phyloP scores from a whole-genome alignment of 345 rosid genomes.

The Citrus maxima region DNA sequence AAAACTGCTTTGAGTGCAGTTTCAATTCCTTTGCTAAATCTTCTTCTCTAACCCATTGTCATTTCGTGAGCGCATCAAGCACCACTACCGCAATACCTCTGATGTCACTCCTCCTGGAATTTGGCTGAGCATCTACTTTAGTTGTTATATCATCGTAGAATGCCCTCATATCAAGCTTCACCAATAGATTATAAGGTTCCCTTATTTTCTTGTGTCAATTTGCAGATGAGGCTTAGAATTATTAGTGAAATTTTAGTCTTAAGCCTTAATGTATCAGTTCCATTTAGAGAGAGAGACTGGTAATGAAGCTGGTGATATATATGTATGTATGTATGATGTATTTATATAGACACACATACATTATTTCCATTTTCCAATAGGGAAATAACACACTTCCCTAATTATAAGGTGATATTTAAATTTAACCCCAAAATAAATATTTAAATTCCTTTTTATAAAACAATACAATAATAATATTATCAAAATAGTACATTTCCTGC shows the following conservation, averaged over 20 bases:
- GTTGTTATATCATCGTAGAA: conserved; percentile 75
- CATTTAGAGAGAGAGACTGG: no score
- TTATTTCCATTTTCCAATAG: neutral
- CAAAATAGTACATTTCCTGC: neutral
- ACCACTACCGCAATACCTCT: conserved; percentile 71
- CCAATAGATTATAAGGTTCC: conserved; percentile 56
- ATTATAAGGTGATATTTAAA: no score
- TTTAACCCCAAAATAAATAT: no score
- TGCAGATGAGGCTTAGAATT: neutral
- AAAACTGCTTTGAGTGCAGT: conserved; percentile 73
- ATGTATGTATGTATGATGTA: no score
- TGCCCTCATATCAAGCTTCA: conserved; percentile 75
- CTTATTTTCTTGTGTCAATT: conserved; percentile 19
- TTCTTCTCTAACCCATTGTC: conserved; percentile 95
- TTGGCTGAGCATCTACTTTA: conserved; percentile 71
- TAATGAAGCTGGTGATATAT: no score
- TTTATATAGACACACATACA: no score
- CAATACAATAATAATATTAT: no score
- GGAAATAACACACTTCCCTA: no score
- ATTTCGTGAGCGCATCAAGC: conserved; percentile 77
- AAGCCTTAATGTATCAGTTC: no score
- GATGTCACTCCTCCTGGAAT: conserved; percentile 57
- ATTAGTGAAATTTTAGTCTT: neutral
- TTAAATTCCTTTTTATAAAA: no score
- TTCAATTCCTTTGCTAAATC: conserved; percentile 87